These are phyloP conservation scores for Exophiala viscosa DNA, from an alignment of 2,329 filamentous ascomycete genomes.

Conservation along the genomic window DNA sequence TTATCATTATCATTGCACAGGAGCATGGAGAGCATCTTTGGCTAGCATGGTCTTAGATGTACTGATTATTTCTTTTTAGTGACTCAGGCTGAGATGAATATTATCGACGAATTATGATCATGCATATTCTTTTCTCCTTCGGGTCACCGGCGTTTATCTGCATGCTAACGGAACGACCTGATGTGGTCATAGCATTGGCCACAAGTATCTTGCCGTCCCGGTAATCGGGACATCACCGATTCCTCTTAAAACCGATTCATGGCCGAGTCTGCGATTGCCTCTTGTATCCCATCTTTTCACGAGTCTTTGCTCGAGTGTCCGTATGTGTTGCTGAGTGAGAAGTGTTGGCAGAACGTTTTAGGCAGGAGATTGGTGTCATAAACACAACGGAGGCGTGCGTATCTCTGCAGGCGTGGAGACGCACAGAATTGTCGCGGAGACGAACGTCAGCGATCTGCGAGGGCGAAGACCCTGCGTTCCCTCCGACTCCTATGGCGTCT, in stretches of 20 bases:
- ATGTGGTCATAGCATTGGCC: neutral
- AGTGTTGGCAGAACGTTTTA: neutral
- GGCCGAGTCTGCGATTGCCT: no score
- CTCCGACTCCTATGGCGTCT: neutral
- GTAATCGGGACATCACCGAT: no score
- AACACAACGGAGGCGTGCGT: neutral
- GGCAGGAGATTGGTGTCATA: neutral
- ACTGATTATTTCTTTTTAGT: slow-evolving; percentile 1
- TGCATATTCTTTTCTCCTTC: neutral
- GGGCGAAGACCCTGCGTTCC: neutral
- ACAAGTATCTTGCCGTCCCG: no score
- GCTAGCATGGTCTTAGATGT: neutral
- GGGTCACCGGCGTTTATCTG: neutral
- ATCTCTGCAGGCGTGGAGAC: neutral
- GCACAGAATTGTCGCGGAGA: slow-evolving; percentile 3
- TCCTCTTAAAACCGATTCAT: no score
- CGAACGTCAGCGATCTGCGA: slow-evolving; percentile 1
- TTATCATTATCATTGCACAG: no score
- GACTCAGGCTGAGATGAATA: slow-evolving; percentile 2
- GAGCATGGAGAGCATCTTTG: no score
- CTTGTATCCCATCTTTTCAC: no score
- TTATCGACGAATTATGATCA: neutral
- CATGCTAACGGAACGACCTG: neutral
- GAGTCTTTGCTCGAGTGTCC: no score
- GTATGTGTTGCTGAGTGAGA: no score